These are phyloP conservation scores for Pisolithus sp. DNA, from an alignment of 768 basidiomycete species.

Conservation along the genomic window DNA sequence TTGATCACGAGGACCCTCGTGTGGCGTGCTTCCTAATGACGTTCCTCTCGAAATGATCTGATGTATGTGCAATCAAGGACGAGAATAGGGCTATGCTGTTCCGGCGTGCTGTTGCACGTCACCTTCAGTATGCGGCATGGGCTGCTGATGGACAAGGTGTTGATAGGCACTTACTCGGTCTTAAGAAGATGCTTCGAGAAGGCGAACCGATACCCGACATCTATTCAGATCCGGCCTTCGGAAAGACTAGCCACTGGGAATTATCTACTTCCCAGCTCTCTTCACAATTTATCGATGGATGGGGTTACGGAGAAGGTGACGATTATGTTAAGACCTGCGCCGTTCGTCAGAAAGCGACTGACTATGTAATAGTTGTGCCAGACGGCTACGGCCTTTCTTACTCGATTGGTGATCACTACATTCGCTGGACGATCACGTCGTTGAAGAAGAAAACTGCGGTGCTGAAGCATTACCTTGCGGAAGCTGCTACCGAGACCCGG, in stretches of 20 bases:
- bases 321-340: no score
- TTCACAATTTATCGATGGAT: conserved; percentile 78
- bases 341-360: neutral
- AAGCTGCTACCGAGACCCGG: conserved; percentile 74
- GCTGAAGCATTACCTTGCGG: conserved; percentile 65
- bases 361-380: conserved; percentile 58
- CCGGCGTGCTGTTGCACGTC: conserved; percentile 69
- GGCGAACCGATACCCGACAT: conserved; percentile 71
- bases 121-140: conserved; percentile 83
- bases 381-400: conserved; percentile 93
- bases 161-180: conserved; percentile 90
- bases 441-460: conserved; percentile 46
- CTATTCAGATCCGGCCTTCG: conserved; percentile 67
- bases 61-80: conserved; percentile 33
- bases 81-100: conserved; percentile 59
- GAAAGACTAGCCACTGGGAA: conserved; percentile 82
- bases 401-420: conserved; percentile 74
- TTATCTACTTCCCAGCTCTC: conserved; percentile 86
- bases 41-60: neutral
- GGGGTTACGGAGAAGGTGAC: conserved; percentile 94
- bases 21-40: neutral
- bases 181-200: conserved; percentile 72
- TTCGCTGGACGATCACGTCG: conserved; percentile 90
- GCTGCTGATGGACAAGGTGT: conserved; percentile 94
- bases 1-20: neutral